These are phyloP conservation scores for Dactylorhiza incarnata DNA, from an alignment of 106 monocot genomes.

Conservation along the genomic window DNA sequence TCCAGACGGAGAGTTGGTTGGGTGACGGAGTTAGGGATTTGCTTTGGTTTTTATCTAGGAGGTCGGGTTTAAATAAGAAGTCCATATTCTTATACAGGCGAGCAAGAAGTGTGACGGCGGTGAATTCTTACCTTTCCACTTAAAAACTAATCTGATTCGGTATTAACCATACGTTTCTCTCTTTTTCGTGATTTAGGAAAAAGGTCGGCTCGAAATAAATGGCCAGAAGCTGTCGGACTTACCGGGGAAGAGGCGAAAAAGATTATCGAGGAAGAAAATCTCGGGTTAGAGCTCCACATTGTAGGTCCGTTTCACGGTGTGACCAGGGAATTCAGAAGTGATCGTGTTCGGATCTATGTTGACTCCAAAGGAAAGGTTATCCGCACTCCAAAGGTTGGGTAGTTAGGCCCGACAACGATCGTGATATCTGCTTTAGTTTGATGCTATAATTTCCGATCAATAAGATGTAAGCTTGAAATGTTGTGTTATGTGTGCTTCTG, in stretches of 20 bases:
- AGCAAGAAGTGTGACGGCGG: not conserved
- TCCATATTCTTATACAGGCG: no score
- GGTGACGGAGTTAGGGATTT: no score
- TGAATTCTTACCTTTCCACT: constrained; percentile 1
- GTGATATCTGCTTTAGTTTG: not conserved
- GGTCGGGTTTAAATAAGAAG: no score
- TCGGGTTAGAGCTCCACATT: not conserved
- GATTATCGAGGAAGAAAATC: constrained; percentile 12
- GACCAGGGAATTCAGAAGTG: constrained; percentile 1
- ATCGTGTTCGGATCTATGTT: constrained; percentile 17
- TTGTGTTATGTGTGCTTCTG: not conserved
- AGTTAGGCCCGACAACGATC: not conserved
- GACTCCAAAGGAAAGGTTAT: constrained; percentile 11
- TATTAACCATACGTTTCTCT: not conserved
- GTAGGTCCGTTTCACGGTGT: constrained; percentile 2
- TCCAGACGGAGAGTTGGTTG: no score
- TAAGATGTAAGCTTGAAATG: not conserved
- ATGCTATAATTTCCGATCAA: not conserved
- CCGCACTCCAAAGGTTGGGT: constrained; percentile 8
- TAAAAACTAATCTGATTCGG: not conserved
- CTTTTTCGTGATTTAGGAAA: not conserved
- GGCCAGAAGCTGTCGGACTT: constrained; percentile 22
- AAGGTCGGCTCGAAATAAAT: not conserved
- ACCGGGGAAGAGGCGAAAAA: constrained; percentile 15
- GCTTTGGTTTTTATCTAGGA: no score